Evolutionary conservation across 2,329 filamentous ascomycete genomes (phyloP), one percentile per base, ranked within the genome.

Genomic region (Aspergillus ochraceus): DNA sequence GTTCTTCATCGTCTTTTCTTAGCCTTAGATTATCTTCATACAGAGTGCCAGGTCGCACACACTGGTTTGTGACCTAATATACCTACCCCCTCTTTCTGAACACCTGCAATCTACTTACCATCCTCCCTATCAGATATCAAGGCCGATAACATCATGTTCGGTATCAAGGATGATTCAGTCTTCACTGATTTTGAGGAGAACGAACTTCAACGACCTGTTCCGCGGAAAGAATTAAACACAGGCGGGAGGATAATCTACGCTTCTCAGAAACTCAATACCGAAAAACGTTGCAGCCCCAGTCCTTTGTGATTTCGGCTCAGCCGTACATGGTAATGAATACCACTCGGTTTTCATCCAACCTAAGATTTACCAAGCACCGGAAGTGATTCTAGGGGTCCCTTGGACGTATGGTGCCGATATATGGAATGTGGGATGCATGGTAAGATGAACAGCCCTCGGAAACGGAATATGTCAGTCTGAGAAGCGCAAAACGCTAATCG

Each of bases 351-450:
- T 59, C 30, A 62, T 74, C 46, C 69, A 75, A 55, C 74, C 74
- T 30, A 54, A 73, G 59, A 71, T 74, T 20, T 77, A 76, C 54
- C 70, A 71, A 55, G 71, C 74, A 22, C 74, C 74, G 6, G 74
- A 85, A 60, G 80, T 84, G 9, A 81, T 84, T 5, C 58, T 85
- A 0, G 66, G 74, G 64, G 71, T 65, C 2, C 74, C 76, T 1
- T 85, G 81, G 82, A 71, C 71, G 0, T 81, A 78, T 54, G 71
- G 74, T n/a, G 71, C 81, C 12, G 82, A 85, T 68, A 80, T 85
- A 55, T 86, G 82, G 82, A 83, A 81, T 58, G 73, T 76, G 4
- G 81, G 81, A 9, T 80, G 77, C 57, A 77, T 84, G 81, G 80
- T 83, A 71, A 71, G 76, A 50, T 50, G 39, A 24, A 12, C 36